These are phyloP conservation scores for Cyberlindnera samutprakarnensis DNA, from an alignment of 805 yeast genomes.

Conservation along the genomic window DNA sequence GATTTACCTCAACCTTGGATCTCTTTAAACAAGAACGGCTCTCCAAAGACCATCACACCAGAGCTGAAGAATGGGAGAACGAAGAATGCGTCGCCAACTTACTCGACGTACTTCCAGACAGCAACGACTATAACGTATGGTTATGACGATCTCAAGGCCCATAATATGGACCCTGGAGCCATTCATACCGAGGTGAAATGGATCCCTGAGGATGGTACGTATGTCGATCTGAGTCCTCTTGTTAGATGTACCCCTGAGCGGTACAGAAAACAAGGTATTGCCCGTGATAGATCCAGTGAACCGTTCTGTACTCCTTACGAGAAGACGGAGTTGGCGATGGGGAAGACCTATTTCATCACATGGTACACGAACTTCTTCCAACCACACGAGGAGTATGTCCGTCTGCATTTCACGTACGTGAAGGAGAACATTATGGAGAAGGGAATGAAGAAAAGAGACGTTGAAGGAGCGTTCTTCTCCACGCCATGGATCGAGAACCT, in stretches of 20 bases:
- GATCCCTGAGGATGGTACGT: constrained; percentile 65
- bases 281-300: constrained; percentile 46
- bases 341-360: constrained; percentile 62
- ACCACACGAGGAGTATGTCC: constrained; percentile 50
- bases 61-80: constrained; percentile 66
- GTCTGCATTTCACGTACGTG: constrained; percentile 58
- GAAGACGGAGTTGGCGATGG: constrained; percentile 47
- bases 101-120: constrained; percentile 70
- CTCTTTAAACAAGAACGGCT: constrained; percentile 66
- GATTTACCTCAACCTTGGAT: constrained; percentile 77
- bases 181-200: constrained; percentile 45
- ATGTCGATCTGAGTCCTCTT: constrained; percentile 66
- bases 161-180: constrained; percentile 60
- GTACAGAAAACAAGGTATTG: constrained; percentile 57
- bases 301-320: constrained; percentile 87
- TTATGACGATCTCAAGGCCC: constrained; percentile 63
- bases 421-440: constrained; percentile 47
- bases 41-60: constrained; percentile 75
- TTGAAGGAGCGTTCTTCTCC: constrained; percentile 45
- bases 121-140: constrained; percentile 48
- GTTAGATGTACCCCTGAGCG: constrained; percentile 80
- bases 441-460: constrained; percentile 45
- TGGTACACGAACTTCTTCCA: constrained; percentile 70
- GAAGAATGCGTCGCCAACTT: constrained; percentile 60
- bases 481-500: constrained; percentile 65